Evolutionary conservation across 768 basidiomycete species (phyloP), one percentile per base, ranked within the genome.

Genomic region (Boletus rufocinnamomeus): DNA sequence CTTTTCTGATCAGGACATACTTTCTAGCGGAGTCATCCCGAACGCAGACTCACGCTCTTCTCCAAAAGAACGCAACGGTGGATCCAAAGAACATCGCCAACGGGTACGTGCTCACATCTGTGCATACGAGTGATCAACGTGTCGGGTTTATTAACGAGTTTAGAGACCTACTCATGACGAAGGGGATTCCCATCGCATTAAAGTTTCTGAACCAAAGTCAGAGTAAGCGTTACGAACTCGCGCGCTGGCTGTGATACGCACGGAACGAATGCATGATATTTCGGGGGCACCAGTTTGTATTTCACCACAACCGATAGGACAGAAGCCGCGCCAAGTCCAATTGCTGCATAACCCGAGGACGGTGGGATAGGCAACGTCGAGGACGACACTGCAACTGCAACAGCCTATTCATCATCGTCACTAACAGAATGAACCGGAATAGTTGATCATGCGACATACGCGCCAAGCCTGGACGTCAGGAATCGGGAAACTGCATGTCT

Each of bases 401-500:
- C 19, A n/a, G 40, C 40, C 40, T 41, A 7, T 41, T 41, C 40
- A 19, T 41, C 19, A 21, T 41, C n/a, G 3, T 41, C 40, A 25
- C 19, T 10, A 54, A 49, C 23, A 50, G 8, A 8, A 25, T 21
- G 16, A 25, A 41, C 4, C 13, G 13, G 9, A 25, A 32, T 37
- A 32, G 10, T 2, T 32, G 13, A 3, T 27, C 19, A 13, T 34
- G 17, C 2, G 30, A n/a, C 54, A 34, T 57, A 41, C 54, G 9
- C 43, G 41, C 56, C 41, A 45, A 16, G 54, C 55, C 28, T 57
- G 41, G 16, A 35, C 54, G 21, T 57, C 56, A 34, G 41, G 43
- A 25, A 57, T 57, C 27, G 41, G 56, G 54, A 57, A 57, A 37
- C 54, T 56, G 34, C 54, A 57, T 17, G 34, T 44, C 1, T 57